These are phyloP conservation scores for Strobilomyces confusus DNA, from an alignment of 768 basidiomycete genomes.

Conservation along the genomic window DNA sequence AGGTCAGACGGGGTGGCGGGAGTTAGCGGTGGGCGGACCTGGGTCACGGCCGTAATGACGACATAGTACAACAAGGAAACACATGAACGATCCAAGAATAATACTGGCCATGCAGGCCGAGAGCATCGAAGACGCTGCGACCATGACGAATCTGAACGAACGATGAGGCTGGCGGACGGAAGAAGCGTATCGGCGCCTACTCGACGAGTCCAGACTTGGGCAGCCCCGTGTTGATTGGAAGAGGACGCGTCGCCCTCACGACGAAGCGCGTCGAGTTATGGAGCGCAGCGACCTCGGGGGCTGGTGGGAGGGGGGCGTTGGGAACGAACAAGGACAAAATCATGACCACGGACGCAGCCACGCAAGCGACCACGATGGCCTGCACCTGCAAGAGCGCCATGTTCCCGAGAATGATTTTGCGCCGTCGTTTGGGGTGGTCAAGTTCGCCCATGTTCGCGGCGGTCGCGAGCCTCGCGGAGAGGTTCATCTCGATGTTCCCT, in stretches of 20 bases:
- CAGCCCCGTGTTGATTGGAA: conserved; percentile 25
- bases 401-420: conserved; percentile 73
- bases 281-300: conserved; percentile 4
- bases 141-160: conserved; percentile 61
- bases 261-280: conserved; percentile 12
- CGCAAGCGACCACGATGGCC: conserved; percentile 81
- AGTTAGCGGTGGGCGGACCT: conserved; percentile 43
- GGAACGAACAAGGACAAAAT: conserved; percentile 64
- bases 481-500: conserved; percentile 99
- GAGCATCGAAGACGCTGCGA: conserved; percentile 74
- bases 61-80: conserved; percentile 73
- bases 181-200: conserved; percentile 26
- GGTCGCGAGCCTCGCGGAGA: conserved; percentile 92
- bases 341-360: conserved; percentile 78
- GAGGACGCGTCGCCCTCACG: conserved; percentile 20
- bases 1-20: background rate
- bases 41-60: conserved; percentile 77
- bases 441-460: conserved; percentile 92
- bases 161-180: conserved; percentile 3
- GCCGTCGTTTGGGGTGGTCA: conserved; percentile 62
- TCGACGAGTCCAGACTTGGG: conserved; percentile 37
- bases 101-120: conserved; percentile 75
- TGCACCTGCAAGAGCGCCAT: conserved; percentile 81
- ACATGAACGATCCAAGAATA: conserved; percentile 92
- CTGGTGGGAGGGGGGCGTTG: conserved; percentile 15